Evolutionary conservation across 495 filamentous ascomycete genomes (phyloP).

Genomic region (Lophiostoma macrostomum): DNA sequence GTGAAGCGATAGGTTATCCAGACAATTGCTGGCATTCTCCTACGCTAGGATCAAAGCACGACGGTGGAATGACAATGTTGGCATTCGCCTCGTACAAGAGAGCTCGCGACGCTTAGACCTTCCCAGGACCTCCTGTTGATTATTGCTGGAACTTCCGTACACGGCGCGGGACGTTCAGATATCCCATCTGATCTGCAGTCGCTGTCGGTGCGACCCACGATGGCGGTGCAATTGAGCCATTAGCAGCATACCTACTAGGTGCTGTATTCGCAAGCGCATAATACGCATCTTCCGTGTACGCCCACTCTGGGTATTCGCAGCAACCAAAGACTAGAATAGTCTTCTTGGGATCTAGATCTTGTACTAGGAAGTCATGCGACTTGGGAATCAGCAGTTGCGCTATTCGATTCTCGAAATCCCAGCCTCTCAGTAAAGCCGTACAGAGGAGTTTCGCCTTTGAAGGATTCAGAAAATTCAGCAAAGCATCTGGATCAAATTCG

Average conservation of each 20-base stretch:
- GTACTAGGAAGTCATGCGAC: constrained; percentile 7
- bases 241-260: not conserved
- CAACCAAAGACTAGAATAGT: constrained; percentile 26
- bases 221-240: constrained; percentile 2
- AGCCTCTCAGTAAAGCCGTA: constrained; percentile 25
- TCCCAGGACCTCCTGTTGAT: not conserved
- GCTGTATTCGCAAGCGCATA: not conserved
- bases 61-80: too few relatives aligned
- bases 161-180: constrained; percentile 16
- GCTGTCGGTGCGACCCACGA: constrained; percentile 21
- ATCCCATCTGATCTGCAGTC: constrained; percentile 11
- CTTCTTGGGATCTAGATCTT: constrained; percentile 14
- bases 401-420: constrained; percentile 1
- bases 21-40: too few relatives aligned
- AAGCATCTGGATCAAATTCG: not conserved
- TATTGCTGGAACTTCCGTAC: constrained; percentile 22
- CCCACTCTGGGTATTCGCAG: constrained; percentile 28
- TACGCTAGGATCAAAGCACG: too few relatives aligned
- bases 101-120: too few relatives aligned
- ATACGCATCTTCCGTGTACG: constrained; percentile 27
- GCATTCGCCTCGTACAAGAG: too few relatives aligned
- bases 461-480: constrained; percentile 13
- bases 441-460: constrained; percentile 11
- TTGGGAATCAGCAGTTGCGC: constrained; percentile 21
- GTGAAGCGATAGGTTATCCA: too few relatives aligned